Base-by-base conservation (phyloP, 2,329 filamentous ascomycete species). In the Orbilia brochopaga region DNA sequence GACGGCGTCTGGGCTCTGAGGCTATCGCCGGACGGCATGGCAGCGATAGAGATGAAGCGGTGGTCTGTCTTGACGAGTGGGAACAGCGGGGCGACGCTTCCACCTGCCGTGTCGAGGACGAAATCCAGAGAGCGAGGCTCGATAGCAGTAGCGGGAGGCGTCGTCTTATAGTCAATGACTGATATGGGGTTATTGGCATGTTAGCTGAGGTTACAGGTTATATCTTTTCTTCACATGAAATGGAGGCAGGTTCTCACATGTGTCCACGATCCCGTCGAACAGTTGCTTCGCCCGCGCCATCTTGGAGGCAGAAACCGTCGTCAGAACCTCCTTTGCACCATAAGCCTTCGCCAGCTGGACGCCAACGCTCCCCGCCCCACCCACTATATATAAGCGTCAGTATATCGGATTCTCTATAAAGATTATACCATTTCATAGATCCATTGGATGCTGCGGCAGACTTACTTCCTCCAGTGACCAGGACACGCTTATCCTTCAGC, bases 401-500 rank as follows among this genome's bases (percentile, higher is more conserved):
- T 50, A n/a, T 3, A 30, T 3, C 21, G n/a, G 15, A 6, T 35
- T 15, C 13, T 24, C 21, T 13, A 30, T 37, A 21, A n/a, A 19
- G 37, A 32, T 3, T 4, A 8, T 32, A 8, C 27, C 27, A 44
- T n/a, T n/a, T n/a, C n/a, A n/a, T n/a, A n/a, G n/a, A n/a, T n/a
- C n/a, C n/a, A n/a, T n/a, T n/a, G n/a, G n/a, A 44, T 24, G 32
- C 21, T 19, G 23, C 15, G 17, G 24, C 17, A 30, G 10, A 30
- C 59, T 42, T 70, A 70, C 66, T 63, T 17, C 66, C 66, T 50
- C 58, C 66, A 7, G 66, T 70, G 44, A 70, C 54, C 15, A 70
- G 30, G 1, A 70, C 66, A 40, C 1, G 54, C 44, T 70, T 70
- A n/a, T 46, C 66, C 27, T 60, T 53, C 50, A 70, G 30, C 40